Evolutionary conservation across 2,329 filamentous ascomycete genomes (phyloP), one percentile per base, ranked within the genome.

Genomic region (Pyrenochaeta sp.): DNA sequence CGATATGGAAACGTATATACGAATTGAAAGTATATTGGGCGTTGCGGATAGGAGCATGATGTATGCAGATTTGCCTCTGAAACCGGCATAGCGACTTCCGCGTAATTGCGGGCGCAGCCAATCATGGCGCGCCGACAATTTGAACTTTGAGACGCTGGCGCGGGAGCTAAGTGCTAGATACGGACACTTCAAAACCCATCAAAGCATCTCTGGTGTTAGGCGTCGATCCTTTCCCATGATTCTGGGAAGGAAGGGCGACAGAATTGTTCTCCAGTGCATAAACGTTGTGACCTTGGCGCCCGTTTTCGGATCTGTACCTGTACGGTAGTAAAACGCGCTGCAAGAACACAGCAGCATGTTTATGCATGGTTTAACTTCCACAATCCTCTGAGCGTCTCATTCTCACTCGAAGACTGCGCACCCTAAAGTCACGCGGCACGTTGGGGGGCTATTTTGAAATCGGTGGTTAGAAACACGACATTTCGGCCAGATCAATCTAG

Each of bases 131-230:
- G 40, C 36, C 37, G 33, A 41, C 35, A 44, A 55, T 40, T 47
- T 63, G 52, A 44, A 45, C 59, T 53, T 35, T 68, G 68, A 61
- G 61, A 70, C 68, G 59, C 51, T 68, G 62, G 67, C 66, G 66
- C 68, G 60, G 61, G 57, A 60, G 48, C 48, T 55, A 50, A 35
- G 55, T 56, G 60, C 58, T 58, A 53, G 56, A 44, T 18, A 30
- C 37, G 37, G 32, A 30, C 50, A 49, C 46, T 53, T 20, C 48
- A 56, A 62, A 63, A 60, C 64, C 61, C 56, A 61, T 59, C 49
- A 56, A n/a, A 53, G 60, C 54, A 39, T 61, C 53, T 61, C 53
- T 46, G 45, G 49, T 40, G 42, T 43, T 39, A 47, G 36, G 35
- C 15, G 41, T 46, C 23, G 14, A 52, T 54, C 51, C 43, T 43